Evolutionary conservation across 2,329 filamentous ascomycete species (phyloP).

Genomic region (Sporothrix pseudoabietina): DNA sequence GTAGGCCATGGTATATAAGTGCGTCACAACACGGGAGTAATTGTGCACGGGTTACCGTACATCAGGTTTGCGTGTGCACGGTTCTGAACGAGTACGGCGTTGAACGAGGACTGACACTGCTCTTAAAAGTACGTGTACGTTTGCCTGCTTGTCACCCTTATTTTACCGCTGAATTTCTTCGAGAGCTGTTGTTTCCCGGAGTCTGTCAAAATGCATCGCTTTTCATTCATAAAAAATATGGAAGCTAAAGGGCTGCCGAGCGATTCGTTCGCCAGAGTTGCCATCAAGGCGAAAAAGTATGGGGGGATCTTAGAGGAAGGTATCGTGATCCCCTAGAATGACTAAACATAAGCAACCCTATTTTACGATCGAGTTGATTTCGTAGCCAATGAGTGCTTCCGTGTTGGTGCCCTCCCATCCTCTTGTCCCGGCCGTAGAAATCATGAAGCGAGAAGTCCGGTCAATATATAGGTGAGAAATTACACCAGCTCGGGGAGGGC

Average conservation of each 20-base stretch:
- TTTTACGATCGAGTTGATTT: conserved; percentile 59
- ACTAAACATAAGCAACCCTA: background rate
- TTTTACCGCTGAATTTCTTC: background rate
- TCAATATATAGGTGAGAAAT: conserved; percentile 87
- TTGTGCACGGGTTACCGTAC: too few relatives aligned
- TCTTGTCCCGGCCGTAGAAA: conserved; percentile 86
- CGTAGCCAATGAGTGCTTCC: conserved; percentile 91
- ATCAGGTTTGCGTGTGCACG: too few relatives aligned
- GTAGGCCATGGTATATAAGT: background rate
- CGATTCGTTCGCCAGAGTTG: background rate
- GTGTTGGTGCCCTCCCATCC: conserved; percentile 93
- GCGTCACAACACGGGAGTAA: too few relatives aligned
- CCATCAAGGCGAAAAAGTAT: background rate
- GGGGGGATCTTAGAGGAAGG: background rate
- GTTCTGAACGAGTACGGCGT: too few relatives aligned
- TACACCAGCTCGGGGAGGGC: conserved; percentile 78
- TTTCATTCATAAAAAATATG: background rate
- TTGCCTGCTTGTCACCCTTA: background rate
- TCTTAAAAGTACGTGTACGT: background rate
- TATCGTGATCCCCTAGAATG: background rate
- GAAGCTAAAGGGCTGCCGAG: background rate
- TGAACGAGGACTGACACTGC: too few relatives aligned
- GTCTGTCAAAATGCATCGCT: background rate
- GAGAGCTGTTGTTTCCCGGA: background rate
- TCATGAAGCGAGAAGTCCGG: conserved; percentile 84